phyloP scores from a whole-genome alignment of 1,139 yeast genomes.

The Suhomyces yuchorum region DNA sequence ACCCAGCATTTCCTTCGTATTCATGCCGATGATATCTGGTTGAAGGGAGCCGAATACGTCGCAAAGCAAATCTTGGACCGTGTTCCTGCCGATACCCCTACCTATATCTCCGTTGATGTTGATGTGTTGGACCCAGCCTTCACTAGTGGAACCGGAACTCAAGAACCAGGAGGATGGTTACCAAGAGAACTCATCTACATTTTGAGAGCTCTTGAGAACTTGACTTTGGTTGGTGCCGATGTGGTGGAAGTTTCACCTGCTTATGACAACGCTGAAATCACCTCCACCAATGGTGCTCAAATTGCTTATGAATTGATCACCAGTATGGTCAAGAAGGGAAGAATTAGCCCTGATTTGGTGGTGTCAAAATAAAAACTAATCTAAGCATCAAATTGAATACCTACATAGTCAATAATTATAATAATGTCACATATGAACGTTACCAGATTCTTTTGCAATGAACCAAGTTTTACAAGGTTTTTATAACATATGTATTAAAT shows the following conservation, averaged over 20 bases:
- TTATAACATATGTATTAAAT: background rate
- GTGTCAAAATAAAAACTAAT: background rate
- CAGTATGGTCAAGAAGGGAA: slow-evolving; percentile 68
- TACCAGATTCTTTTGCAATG: too few relatives aligned
- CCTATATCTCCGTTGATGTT: slow-evolving; percentile 72
- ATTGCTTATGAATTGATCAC: slow-evolving; percentile 70
- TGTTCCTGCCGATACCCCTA: slow-evolving; percentile 60
- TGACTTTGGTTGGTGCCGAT: slow-evolving; percentile 76
- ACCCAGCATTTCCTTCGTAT: slow-evolving; percentile 64
- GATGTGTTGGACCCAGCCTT: slow-evolving; percentile 82
- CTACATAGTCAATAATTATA: too few relatives aligned
- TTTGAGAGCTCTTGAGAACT: slow-evolving; percentile 56
- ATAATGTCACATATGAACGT: too few relatives aligned
- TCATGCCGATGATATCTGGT: slow-evolving; percentile 70
- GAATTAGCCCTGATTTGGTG: slow-evolving; percentile 7
- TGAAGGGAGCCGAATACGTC: slow-evolving; percentile 58
- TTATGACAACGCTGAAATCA: slow-evolving; percentile 70
- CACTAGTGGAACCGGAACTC: slow-evolving; percentile 84
- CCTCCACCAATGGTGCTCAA: slow-evolving; percentile 78
- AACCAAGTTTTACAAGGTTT: background rate
- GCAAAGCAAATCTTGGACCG: slow-evolving; percentile 50
- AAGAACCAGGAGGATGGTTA: slow-evolving; percentile 79
- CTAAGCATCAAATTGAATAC: too few relatives aligned
- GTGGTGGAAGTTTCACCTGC: slow-evolving; percentile 79
- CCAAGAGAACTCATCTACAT: slow-evolving; percentile 73